Evolutionary conservation across 345 rosid genomes (phyloP), one percentile per base, ranked within the genome.

Genomic region (Brassica carinata): DNA sequence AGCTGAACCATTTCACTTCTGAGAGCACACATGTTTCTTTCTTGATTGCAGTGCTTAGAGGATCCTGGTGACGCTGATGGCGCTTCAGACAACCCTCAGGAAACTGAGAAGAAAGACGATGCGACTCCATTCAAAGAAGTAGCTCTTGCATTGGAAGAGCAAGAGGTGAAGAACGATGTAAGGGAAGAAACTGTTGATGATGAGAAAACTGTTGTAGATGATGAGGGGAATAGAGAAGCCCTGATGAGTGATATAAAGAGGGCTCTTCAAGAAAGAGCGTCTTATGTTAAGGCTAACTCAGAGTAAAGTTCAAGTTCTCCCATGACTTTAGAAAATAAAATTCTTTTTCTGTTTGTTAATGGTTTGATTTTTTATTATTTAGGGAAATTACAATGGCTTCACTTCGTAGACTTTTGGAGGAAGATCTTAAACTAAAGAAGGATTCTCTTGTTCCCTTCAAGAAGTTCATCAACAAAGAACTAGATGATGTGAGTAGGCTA

Each of bases 371-470:
- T 2, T 53, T 65, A 2, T 36, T 23, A 23, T 63, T 67, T 86
- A 95, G 97, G 67, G 66, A 83, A 75, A 78, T 93, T 75, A 88
- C 98, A 15, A 86, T 96, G 97, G 91, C 87, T 63, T 89, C 88
- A 74, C 90, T 90, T 73, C 96, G 97, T 75, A 86, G 98, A 31
- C 87, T 89, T 67, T 81, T 93, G 83, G 99, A 96, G 87, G 85
- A 86, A 82, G 99, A 96, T 86, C 93, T 96, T 80, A 75, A 85
- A 66, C 86, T 93, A 45, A 89, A 88, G 51, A 88, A 89, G 67
- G 8, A 51, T 86, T 36, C 86, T 40, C 95, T 96, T 79, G 98
- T 92, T 83, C 84, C 89, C 15, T 85, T 73, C 79, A 96, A 93
- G 87, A 85, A 86, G 82, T 87, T 90, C 72, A 89, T 93, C 48